These are phyloP conservation scores for Tolypocladium capitatum DNA, from an alignment of 2,329 filamentous ascomycete species.

Conservation along the genomic window DNA sequence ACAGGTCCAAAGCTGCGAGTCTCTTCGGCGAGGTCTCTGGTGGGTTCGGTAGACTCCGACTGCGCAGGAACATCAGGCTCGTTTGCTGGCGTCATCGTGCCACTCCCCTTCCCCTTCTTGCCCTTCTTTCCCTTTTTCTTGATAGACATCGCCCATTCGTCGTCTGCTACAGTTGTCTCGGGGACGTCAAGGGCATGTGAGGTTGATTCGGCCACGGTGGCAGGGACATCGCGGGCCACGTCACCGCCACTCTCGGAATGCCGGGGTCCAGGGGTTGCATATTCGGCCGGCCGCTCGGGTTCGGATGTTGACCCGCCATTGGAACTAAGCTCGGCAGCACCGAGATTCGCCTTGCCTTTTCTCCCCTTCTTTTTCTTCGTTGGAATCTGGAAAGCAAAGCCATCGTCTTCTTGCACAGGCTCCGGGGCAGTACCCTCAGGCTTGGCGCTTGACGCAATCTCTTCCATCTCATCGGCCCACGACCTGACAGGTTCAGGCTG, in stretches of 20 bases:
- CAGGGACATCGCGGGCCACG: background rate
- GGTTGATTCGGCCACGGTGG: background rate
- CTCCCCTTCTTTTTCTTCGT: constrained; percentile 29
- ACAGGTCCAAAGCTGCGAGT: background rate
- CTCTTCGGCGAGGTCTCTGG: too few relatives aligned
- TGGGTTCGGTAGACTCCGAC: background rate
- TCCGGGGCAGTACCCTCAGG: background rate
- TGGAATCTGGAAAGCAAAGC: constrained; percentile 21
- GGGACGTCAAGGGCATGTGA: background rate
- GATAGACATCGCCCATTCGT: constrained; percentile 6
- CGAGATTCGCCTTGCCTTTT: constrained; percentile 6
- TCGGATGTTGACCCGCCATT: background rate
- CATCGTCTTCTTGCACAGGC: constrained; percentile 4
- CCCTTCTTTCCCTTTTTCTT: constrained; percentile 25
- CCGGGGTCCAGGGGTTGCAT: background rate
- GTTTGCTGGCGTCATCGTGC: background rate
- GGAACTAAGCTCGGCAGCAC: background rate
- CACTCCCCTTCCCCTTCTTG: constrained; percentile 14
- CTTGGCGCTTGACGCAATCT: background rate
- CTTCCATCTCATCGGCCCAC: constrained; percentile 8
- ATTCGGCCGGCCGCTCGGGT: background rate
- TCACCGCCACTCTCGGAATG: background rate
- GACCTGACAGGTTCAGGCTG: background rate
- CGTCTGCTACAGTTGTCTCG: background rate
- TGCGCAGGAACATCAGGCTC: background rate